Evolutionary conservation across 2,329 filamentous ascomycete genomes (phyloP), one percentile per base, ranked within the genome.

Genomic region (Neonectria punicea): DNA sequence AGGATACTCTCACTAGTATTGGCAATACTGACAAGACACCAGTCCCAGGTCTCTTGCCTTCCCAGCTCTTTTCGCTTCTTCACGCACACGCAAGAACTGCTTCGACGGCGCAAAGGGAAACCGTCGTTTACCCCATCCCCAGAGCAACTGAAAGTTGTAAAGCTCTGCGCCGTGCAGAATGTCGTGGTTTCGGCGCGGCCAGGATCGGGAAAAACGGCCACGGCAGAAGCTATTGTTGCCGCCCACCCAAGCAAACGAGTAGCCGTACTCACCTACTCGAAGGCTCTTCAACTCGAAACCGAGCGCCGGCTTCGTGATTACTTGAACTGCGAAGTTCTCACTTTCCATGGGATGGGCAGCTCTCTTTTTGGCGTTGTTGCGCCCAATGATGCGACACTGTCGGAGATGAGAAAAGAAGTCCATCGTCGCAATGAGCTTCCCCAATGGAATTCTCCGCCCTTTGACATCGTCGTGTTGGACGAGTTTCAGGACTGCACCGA

Each of bases 171-270:
- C 8, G 10, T 18, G 7, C 66, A 75, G 32, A 77, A 78, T 65
- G 70, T 76, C 1, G 67, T 78, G 7, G 76, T 78, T 11, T 78
- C 76, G 1, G 77, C 76, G 4, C 70, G 75, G 18, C 76, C 77
- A 6, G 76, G 76, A 0, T 75, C 77, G 1, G 76, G 77, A 1
- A 78, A 78, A 55, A 76, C 76, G 8, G 71, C 76, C 0, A 78
- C 74, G 2, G 73, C 76, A 16, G 71, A 77, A 61, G 72, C 72
- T 1, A 76, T 78, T 57, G 68, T 73, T 4, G 68, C 64, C 9
- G 73, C 73, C 0, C 54, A 77, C 22, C 68, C 67, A 2, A 58
- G 67, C 36, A 56, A 41, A 16, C 39, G 39, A n/a, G 16, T 18
- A 9, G 16, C 2, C 39, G 7, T 41, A 41, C 16, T 41, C 16